Conservation (phyloP, 1,139 yeast genomes). For the Saccharomyces hybrid region DNA sequence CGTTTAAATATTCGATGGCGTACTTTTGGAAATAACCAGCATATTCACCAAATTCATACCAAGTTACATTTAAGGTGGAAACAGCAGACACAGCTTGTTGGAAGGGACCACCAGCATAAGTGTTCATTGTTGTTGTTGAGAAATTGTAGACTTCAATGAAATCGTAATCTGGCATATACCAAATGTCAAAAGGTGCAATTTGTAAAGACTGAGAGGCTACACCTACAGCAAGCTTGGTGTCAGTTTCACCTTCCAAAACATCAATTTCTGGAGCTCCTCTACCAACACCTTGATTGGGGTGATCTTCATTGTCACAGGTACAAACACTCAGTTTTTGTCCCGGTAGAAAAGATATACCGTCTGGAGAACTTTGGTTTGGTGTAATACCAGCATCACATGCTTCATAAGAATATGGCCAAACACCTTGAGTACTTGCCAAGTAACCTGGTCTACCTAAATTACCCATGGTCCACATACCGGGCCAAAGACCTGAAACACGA, state of each 20-base stretch:
- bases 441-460: slow-evolving; percentile 79
- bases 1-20: slow-evolving; percentile 70
- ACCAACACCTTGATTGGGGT: slow-evolving; percentile 70
- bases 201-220: slow-evolving; percentile 75
- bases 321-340: slow-evolving; percentile 67
- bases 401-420: slow-evolving; percentile 79
- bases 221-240: slow-evolving; percentile 43
- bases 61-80: slow-evolving; percentile 57
- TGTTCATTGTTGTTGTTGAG: slow-evolving; percentile 59
- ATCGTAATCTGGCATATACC: slow-evolving; percentile 77
- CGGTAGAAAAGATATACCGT: slow-evolving; percentile 68
- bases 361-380: slow-evolving; percentile 72
- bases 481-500: slow-evolving; percentile 69
- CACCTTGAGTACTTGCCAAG: slow-evolving; percentile 69
- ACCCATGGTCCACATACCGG: slow-evolving; percentile 84
- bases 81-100: slow-evolving; percentile 78
- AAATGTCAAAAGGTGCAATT: slow-evolving; percentile 75
- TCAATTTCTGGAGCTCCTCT: slow-evolving; percentile 89
- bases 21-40: slow-evolving; percentile 53
- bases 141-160: slow-evolving; percentile 56
- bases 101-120: slow-evolving; percentile 74
- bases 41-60: slow-evolving; percentile 60
- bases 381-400: slow-evolving; percentile 81
- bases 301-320: slow-evolving; percentile 66
- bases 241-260: slow-evolving; percentile 66